Conservation (phyloP, 2,329 filamentous ascomycete species). For the Diaporthe capsici region DNA sequence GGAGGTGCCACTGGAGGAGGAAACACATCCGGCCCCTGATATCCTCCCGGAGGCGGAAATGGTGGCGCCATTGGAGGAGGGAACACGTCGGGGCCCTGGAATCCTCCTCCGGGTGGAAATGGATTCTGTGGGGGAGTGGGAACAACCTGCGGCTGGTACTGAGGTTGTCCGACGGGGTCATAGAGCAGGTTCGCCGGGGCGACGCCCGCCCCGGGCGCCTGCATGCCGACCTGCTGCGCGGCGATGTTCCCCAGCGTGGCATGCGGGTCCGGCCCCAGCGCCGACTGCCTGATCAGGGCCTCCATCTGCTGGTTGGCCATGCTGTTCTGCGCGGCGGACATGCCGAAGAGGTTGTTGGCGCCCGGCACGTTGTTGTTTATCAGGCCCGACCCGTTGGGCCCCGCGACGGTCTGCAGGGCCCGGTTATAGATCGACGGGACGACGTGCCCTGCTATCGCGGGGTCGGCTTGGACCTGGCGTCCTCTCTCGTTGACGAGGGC, state of each 20-base stretch:
- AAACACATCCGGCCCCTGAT: not conserved
- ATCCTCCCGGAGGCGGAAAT: not conserved
- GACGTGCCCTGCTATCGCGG: slow-evolving; percentile 25
- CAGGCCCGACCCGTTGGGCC: slow-evolving; percentile 8
- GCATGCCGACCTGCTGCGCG: not conserved
- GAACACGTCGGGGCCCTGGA: not conserved
- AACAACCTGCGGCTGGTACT: not conserved
- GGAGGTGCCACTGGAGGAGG: not conserved
- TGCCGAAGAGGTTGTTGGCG: slow-evolving; percentile 21
- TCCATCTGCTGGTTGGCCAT: slow-evolving; percentile 27
- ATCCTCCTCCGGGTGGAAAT: not conserved
- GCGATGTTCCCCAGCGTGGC: not conserved
- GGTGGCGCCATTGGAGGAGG: not conserved
- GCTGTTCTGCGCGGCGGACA: not conserved
- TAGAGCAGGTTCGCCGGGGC: not conserved
- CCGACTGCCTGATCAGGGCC: slow-evolving; percentile 25
- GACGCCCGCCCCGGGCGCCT: not conserved
- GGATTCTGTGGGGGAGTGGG: not conserved
- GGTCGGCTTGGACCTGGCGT: slow-evolving; percentile 4
- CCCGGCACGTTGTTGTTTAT: slow-evolving; percentile 12
- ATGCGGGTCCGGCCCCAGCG: not conserved
- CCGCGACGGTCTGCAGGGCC: slow-evolving; percentile 22
- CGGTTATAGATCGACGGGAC: slow-evolving; percentile 24
- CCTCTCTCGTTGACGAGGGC: slow-evolving; percentile 19
- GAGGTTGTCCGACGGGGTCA: not conserved